Percentiles rank a stretch among this genome's conserved stretches.
Conservation (phyloP, 148 eudicot genomes). For the Bassia scoparia region DNA sequence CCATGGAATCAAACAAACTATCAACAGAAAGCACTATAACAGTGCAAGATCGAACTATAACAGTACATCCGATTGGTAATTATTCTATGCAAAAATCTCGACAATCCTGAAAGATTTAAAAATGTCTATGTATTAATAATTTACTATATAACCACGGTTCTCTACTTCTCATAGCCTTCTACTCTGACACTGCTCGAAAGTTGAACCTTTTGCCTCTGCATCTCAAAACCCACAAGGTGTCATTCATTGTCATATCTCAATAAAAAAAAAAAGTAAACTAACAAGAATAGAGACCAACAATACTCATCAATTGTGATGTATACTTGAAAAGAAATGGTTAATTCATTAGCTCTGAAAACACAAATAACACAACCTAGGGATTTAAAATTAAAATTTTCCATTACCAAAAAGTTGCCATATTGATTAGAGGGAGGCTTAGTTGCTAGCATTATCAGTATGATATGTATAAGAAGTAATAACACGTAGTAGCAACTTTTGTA, state of each 20-base stretch:
- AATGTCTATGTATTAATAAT: constrained; percentile 16
- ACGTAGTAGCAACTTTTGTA: too few species aligned
- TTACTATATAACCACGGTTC: constrained; percentile 15
- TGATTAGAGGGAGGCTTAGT: too few species aligned
- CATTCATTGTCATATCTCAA: neutral
- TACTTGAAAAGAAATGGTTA: neutral
- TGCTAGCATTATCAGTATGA: too few species aligned
- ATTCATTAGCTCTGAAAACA: neutral
- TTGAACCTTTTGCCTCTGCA: constrained; percentile 18
- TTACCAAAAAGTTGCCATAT: neutral
- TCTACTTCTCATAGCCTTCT: constrained; percentile 14
- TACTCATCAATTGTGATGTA: constrained; percentile 1
- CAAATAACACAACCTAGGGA: neutral
- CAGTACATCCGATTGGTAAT: constrained; percentile 20
- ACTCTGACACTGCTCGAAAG: constrained; percentile 1
- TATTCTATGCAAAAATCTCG: constrained; percentile 20
- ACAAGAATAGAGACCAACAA: neutral
- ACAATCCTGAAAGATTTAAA: constrained; percentile 15
- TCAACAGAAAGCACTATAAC: constrained; percentile 16
- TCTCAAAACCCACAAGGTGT: constrained; percentile 4
- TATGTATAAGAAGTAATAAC: too few species aligned
- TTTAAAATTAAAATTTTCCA: neutral
- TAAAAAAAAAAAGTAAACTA: too few species aligned
- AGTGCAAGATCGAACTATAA: constrained; percentile 21
- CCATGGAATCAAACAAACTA: constrained; percentile 9